phyloP scores from a whole-genome alignment of 2,329 filamentous ascomycete genomes.

The Sphaerostilbella broomeana region DNA sequence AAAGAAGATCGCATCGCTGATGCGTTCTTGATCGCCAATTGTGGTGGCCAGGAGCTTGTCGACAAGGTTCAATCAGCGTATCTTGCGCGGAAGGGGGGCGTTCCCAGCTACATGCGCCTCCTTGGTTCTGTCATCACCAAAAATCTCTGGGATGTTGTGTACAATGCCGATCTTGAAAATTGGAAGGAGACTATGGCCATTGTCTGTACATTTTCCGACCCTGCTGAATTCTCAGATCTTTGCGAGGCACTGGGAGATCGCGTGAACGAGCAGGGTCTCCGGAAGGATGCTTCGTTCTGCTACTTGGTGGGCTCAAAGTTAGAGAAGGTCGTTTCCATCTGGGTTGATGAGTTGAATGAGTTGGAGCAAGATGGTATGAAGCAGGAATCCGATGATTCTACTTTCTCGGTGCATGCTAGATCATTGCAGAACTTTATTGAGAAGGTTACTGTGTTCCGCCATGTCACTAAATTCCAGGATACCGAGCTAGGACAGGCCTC shows the following conservation, averaged over 20 bases:
- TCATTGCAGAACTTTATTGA: conserved; percentile 91
- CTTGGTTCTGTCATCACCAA: conserved; percentile 89
- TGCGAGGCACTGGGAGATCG: conserved; percentile 93
- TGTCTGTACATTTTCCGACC: conserved; percentile 89
- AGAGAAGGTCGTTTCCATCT: conserved; percentile 93
- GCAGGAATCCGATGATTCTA: conserved; percentile 63
- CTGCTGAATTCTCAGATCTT: conserved; percentile 85
- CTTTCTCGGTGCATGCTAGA: conserved; percentile 85
- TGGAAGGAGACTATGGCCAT: conserved; percentile 98
- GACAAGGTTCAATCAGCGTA: conserved; percentile 93
- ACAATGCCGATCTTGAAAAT: conserved; percentile 85
- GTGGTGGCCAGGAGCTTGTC: conserved; percentile 84
- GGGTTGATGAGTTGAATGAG: conserved; percentile 84
- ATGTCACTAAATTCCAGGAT: conserved; percentile 88
- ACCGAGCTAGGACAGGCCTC: conserved; percentile 61
- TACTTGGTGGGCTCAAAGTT: conserved; percentile 93
- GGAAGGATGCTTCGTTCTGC: conserved; percentile 93
- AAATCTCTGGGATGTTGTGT: conserved; percentile 96
- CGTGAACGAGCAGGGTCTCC: conserved; percentile 66
- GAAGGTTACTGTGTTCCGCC: conserved; percentile 94
- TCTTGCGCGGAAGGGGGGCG: conserved; percentile 71
- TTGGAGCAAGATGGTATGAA: conserved; percentile 69
- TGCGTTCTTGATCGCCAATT: conserved; percentile 97
- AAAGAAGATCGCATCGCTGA: conserved; percentile 88
- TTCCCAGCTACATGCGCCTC: conserved; percentile 86